Evolutionary conservation across 495 filamentous ascomycete species (phyloP).

Genomic region (Trichocladium uniseriatum): DNA sequence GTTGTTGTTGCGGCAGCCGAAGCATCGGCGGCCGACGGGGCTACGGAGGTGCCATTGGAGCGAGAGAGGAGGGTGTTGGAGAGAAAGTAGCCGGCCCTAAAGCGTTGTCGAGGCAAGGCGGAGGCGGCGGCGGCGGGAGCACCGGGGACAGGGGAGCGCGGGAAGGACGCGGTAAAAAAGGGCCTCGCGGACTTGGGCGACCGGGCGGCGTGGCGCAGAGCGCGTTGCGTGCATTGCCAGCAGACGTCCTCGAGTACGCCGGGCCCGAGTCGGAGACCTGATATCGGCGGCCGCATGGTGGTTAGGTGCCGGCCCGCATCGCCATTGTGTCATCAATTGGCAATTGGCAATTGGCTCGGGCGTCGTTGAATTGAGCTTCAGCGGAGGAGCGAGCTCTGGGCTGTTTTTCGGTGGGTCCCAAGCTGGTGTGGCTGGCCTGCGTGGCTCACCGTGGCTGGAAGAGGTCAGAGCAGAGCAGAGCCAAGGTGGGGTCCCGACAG

Average conservation of each 20-base stretch:
- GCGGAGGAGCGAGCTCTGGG: neutral
- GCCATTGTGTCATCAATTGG: conserved; percentile 23
- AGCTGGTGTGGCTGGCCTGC: neutral
- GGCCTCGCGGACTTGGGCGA: conserved; percentile 1
- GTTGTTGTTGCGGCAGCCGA: neutral
- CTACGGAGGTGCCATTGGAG: conserved; percentile 16
- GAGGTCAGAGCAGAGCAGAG: neutral
- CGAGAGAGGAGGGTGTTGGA: conserved; percentile 31
- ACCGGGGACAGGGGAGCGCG: conserved; percentile 11
- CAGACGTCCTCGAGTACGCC: conserved; percentile 19
- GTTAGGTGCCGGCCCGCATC: conserved; percentile 22
- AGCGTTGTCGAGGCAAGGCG: conserved; percentile 14
- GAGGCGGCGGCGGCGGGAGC: neutral
- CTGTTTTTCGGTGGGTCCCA: too few species aligned
- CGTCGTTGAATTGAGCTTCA: neutral
- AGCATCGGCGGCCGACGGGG: neutral
- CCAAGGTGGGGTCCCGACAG: too few species aligned
- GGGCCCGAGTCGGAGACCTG: conserved; percentile 12
- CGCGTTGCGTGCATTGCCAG: conserved; percentile 22
- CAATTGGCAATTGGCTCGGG: conserved; percentile 11
- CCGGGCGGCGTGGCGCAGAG: conserved; percentile 9
- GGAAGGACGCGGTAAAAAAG: conserved; percentile 20
- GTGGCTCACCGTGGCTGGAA: neutral
- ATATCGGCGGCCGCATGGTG: conserved; percentile 28
- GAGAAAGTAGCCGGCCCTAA: conserved; percentile 34